These are phyloP conservation scores for Raphanus raphanistrum DNA, from an alignment of 345 rosid species.

Conservation along the genomic window DNA sequence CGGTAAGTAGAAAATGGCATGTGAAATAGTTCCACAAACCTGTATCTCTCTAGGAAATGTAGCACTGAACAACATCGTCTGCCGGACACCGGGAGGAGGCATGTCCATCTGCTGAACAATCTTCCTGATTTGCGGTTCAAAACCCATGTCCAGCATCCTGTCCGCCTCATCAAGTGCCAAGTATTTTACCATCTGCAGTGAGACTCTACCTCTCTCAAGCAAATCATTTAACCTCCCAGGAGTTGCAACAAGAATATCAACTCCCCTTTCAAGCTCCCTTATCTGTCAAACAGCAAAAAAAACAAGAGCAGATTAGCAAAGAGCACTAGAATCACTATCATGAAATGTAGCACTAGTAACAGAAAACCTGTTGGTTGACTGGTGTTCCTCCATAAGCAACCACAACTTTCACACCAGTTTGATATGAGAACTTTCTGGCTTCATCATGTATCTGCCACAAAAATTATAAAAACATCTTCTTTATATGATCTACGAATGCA, in stretches of 20 bases:
- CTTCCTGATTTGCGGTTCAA: constrained; percentile 98
- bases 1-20: constrained; percentile 45
- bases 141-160: constrained; percentile 99
- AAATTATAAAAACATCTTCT: constrained; percentile 1
- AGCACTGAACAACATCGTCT: constrained; percentile 99
- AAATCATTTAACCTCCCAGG: constrained; percentile 97
- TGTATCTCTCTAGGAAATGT: constrained; percentile 98
- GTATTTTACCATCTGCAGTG: constrained; percentile 82
- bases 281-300: constrained; percentile 45
- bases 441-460: constrained; percentile 11
- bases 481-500: constrained; percentile 1
- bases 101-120: constrained; percentile 97
- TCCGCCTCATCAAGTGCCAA: constrained; percentile 97
- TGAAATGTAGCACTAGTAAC: constrained; percentile 22
- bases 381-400: constrained; percentile 99
- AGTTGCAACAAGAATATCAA: constrained; percentile 97
- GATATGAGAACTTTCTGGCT: too few relatives aligned
- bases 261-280: constrained; percentile 95
- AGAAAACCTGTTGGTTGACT: constrained; percentile 64
- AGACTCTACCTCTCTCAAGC: constrained; percentile 94
- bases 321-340: constrained; percentile 1
- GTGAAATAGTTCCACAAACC: constrained; percentile 59
- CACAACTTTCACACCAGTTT: constrained; percentile 45
- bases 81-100: constrained; percentile 91
- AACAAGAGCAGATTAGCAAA: constrained; percentile 11